Base-by-base conservation (phyloP, 129 eudicot genomes). In the Artemisia argyi region DNA sequence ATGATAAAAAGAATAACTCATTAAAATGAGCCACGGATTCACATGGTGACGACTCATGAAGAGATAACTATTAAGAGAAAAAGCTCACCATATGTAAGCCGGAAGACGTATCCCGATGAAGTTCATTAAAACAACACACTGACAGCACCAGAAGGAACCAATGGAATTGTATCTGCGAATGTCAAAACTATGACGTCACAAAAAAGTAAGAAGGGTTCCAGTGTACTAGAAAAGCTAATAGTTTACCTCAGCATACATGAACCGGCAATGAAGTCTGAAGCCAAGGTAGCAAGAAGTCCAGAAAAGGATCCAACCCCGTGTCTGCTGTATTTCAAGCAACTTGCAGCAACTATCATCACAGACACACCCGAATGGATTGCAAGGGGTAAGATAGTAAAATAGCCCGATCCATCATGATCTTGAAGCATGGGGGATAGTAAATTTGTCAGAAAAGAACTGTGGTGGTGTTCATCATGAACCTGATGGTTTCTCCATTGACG, bases 41-140 rank as follows among this genome's bases (percentile, higher is more conserved):
- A 55, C 20, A 16, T 14, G 4, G 61, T 42, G 30, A 44, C 20
- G 12, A 5, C 35, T 44, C 35, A n/a, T 24, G 50, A 2, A 61
- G 32, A 60, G 11, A 61, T 39, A 39, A 39, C 44, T 39, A 39
- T 39, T 7, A 39, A 39, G 44, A 47, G 7, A 26, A 50, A 14
- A 56, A 69, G 18, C 19, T 54, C 51, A 54, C 71, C 78, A 28
- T 62, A 48, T 30, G 62, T 28, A 62, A 63, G 62, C 20, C 18
- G 63, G 30, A 32, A 61, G 62, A 73, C 7, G 54, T 20, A 13
- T 66, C 44, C 32, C 9, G 39, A 22, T 48, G 42, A 48, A 12
- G 42, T 42, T 44, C 70, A 46, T 42, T 65, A 15, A 65, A 65
- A 32, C 54, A 46, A 11, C 4, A 10, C 3, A 39, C 55, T 11